Base-by-base conservation (phyloP, 2,329 filamentous ascomycete species). In the Herpomyces periplanetae region DNA sequence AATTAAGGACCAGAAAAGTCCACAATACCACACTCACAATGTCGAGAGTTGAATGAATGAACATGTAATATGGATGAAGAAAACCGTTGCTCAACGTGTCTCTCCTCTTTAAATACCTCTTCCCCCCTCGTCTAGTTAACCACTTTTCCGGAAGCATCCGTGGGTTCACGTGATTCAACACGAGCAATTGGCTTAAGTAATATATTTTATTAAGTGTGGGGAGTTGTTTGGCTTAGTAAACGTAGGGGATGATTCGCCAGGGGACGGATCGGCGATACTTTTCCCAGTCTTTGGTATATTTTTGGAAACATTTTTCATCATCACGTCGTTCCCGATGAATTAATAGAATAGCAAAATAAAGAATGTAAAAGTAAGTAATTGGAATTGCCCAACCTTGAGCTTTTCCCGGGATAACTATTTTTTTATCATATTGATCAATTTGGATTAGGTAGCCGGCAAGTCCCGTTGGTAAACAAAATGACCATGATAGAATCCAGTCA, bases 241-340 rank as follows among this genome's bases (percentile, higher is more conserved):
- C 43, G 13, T 64, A 64, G 4, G 75, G 75, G 15, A 88, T 40
- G 28, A 91, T 84, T 33, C 60, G 53, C 38, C 52, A 87, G 24
- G 49, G 56, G 17, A 88, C 75, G 33, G 58, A 50, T 38, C 59
- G 56, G 38, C 64, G 71, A 40, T 88, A 91, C 40, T 56, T 52
- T 26, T 71, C 55, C 73, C 75, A 91, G 34, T 88, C 71, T 28
- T 59, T 59, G 11, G 73, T 73, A 32, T 91, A 91, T 47, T 91
- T 91, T 33, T 52, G 52, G 26, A 51, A 47, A 38, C 75, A 91
- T 46, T 87, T 87, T 35, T 68, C 64, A 28, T 88, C 73, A 28
- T 91, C 75, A 20, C 75, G 51, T 23, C 56, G 44, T 34, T 85
- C 71, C 9, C 75, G 62, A 35, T 88, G 75, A 20, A 88, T 45